Evolutionary conservation across 257 asterid species (phyloP).

Genomic region (Przewalskia tangutica): DNA sequence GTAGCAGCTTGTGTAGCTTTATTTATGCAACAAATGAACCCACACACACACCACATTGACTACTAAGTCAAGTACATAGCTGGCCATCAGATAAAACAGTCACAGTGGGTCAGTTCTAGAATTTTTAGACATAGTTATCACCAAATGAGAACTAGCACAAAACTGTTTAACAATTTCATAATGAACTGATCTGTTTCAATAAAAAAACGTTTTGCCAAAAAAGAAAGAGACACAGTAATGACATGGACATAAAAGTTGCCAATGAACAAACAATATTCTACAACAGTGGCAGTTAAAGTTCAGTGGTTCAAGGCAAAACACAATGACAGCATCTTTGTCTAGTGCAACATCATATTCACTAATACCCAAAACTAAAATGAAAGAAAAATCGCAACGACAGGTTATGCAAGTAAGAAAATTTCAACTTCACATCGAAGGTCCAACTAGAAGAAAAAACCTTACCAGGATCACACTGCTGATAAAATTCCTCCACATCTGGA

Average conservation of each 20-base stretch:
- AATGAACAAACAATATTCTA: not conserved
- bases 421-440: not conserved
- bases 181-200: not conserved
- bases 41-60: not conserved
- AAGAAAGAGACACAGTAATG: not conserved
- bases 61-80: not conserved
- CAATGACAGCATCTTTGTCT: not conserved
- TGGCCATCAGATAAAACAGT: not conserved
- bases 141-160: not conserved
- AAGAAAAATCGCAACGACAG: not conserved
- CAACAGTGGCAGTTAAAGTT: not conserved
- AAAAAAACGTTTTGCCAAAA: not conserved
- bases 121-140: not conserved
- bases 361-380: not conserved
- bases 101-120: not conserved
- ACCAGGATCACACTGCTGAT: slow-evolving; percentile 53
- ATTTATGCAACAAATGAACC: not conserved
- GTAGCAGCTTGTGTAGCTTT: not conserved
- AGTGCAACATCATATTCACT: not conserved
- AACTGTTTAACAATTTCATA: not conserved
- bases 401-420: not conserved
- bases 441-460: not conserved
- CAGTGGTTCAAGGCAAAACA: not conserved
- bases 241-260: not conserved
- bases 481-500: slow-evolving; percentile 57